These are phyloP conservation scores for Podospora pseudopauciseta DNA, from an alignment of 495 filamentous ascomycete genomes.

Conservation along the genomic window DNA sequence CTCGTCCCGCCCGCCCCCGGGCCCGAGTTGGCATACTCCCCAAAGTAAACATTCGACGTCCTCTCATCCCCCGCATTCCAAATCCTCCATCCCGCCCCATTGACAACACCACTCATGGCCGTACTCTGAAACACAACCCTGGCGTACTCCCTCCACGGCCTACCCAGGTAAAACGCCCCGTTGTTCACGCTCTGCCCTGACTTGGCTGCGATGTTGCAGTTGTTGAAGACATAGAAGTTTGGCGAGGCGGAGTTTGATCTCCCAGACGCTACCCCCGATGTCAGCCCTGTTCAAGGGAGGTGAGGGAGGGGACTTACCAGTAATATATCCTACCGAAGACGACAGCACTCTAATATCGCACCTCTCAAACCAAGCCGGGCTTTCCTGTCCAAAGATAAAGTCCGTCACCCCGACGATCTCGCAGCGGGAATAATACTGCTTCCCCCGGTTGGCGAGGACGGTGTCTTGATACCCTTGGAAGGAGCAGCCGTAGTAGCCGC, in stretches of 20 bases:
- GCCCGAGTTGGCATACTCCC: slow-evolving; percentile 59
- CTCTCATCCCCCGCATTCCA: slow-evolving; percentile 50
- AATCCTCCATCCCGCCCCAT: slow-evolving; percentile 56
- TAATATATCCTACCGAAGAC: slow-evolving; percentile 49
- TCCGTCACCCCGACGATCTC: slow-evolving; percentile 60
- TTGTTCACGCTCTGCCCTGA: slow-evolving; percentile 43
- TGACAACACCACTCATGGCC: slow-evolving; percentile 53
- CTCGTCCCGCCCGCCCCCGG: slow-evolving; percentile 54
- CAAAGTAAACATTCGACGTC: slow-evolving; percentile 54
- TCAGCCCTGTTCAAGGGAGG: no score
- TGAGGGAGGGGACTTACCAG: slow-evolving; percentile 30
- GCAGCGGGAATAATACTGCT: slow-evolving; percentile 54
- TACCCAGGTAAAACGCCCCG: slow-evolving; percentile 59
- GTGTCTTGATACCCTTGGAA: slow-evolving; percentile 63
- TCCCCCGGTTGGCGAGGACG: slow-evolving; percentile 54
- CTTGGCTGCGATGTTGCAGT: slow-evolving; percentile 46
- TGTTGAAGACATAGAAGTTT: slow-evolving; percentile 63
- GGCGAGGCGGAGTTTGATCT: slow-evolving; percentile 46
- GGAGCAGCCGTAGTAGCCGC: slow-evolving; percentile 57
- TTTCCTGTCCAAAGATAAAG: slow-evolving; percentile 64
- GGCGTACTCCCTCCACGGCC: slow-evolving; percentile 62
- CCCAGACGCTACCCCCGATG: slow-evolving; percentile 47
- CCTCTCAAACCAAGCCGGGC: slow-evolving; percentile 59
- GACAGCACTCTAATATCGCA: slow-evolving; percentile 54
- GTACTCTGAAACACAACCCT: slow-evolving; percentile 61